phyloP scores from a whole-genome alignment of 2,329 filamentous ascomycete genomes.

The Cladosporium oxysporum region DNA sequence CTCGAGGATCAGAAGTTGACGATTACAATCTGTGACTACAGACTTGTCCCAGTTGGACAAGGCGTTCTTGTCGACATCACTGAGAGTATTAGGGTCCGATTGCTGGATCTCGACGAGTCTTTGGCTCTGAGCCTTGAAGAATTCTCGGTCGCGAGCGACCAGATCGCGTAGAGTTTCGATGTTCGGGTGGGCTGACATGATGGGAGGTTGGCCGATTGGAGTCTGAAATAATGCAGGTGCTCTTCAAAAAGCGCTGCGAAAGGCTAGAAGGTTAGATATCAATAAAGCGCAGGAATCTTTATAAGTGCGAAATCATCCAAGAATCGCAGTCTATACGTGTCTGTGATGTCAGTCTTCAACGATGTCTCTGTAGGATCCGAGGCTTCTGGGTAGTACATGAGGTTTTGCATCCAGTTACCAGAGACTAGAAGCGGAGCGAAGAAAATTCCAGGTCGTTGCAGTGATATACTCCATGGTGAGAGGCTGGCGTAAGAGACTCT shows the following conservation, averaged over 20 bases:
- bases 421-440: neutral
- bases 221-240: neutral
- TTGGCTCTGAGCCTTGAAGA: slow-evolving; percentile 18
- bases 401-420: neutral
- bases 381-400: neutral
- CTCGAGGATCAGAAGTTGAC: slow-evolving; percentile 21
- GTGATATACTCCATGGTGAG: neutral
- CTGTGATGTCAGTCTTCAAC: neutral
- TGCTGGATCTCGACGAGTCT: slow-evolving; percentile 15
- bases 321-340: neutral
- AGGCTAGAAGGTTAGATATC: neutral
- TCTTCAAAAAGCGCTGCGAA: neutral
- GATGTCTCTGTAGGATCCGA: neutral
- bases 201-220: neutral
- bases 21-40: slow-evolving; percentile 20
- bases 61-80: slow-evolving; percentile 18
- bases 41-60: slow-evolving; percentile 24
- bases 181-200: neutral
- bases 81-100: slow-evolving; percentile 6
- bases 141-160: slow-evolving; percentile 17
- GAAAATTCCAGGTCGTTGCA: neutral
- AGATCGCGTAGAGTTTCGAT: slow-evolving; percentile 16
- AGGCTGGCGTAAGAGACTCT: neutral
- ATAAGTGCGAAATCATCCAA: neutral
- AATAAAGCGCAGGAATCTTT: neutral